A percentile compares a stretch with the other conserved stretches of the same genome.
Conservation (phyloP, 768 basidiomycete genomes). For the Cystofilobasidium bisporidii region DNA sequence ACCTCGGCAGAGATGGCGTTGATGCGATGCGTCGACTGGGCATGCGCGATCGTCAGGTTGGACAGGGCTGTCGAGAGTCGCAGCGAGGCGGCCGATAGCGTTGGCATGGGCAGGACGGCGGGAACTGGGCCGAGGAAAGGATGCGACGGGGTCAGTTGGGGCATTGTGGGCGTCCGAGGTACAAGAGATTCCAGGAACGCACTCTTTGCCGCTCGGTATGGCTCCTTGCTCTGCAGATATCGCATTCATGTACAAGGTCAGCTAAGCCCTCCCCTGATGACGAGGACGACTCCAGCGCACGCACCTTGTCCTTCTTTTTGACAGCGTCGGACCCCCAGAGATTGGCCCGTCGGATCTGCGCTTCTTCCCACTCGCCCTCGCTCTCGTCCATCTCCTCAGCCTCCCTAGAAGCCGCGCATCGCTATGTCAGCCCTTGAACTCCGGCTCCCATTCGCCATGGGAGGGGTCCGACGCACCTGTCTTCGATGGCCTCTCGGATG, state of each 20-base stretch:
- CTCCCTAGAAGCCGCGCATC: constrained; percentile 48
- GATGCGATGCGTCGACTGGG: constrained; percentile 52
- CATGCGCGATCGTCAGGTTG: constrained; percentile 59
- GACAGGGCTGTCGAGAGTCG: constrained; percentile 55
- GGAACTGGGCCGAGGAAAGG: constrained; percentile 50
- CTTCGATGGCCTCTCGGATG: constrained; percentile 71
- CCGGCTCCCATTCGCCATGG: too few species aligned
- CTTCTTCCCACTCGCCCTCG: constrained; percentile 71
- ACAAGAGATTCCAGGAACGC: too few species aligned
- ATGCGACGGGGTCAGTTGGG: background rate
- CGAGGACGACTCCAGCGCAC: background rate
- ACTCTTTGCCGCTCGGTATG: constrained; percentile 68
- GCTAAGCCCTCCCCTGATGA: too few species aligned
- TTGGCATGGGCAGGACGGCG: constrained; percentile 53
- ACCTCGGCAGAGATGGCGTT: constrained; percentile 54
- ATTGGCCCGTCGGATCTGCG: constrained; percentile 68
- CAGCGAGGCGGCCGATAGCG: constrained; percentile 52
- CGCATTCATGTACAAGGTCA: too few species aligned
- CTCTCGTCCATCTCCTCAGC: constrained; percentile 40
- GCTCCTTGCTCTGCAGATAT: constrained; percentile 43
- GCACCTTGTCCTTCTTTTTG: constrained; percentile 22
- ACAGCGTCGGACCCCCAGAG: constrained; percentile 40
- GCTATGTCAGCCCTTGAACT: background rate
- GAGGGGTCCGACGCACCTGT: constrained; percentile 68
- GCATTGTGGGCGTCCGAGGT: too few species aligned